Evolutionary conservation across 2,329 filamentous ascomycete genomes (phyloP).

Genomic region (Aspergillus neotritici): DNA sequence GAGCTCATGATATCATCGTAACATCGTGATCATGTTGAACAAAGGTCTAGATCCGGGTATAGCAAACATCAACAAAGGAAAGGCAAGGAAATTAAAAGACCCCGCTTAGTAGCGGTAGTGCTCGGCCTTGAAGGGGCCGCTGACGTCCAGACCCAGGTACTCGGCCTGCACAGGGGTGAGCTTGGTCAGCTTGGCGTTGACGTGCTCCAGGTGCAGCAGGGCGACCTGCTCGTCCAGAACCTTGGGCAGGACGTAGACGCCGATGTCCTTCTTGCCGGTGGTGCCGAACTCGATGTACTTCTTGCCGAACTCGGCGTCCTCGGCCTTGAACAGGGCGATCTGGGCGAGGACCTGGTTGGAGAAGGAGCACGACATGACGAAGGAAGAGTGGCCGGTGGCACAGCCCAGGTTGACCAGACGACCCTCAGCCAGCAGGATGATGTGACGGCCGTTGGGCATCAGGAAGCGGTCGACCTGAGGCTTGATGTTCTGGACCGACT

Average conservation of each 20-base stretch:
- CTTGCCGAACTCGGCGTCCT: slow-evolving; percentile 77
- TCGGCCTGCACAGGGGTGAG: slow-evolving; percentile 84
- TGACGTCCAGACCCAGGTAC: slow-evolving; percentile 78
- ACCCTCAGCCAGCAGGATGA: slow-evolving; percentile 97
- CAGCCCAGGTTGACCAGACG: slow-evolving; percentile 99
- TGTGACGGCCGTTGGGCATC: slow-evolving; percentile 88
- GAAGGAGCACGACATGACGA: slow-evolving; percentile 99
- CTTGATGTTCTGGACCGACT: slow-evolving; percentile 97
- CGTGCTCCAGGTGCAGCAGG: slow-evolving; percentile 83
- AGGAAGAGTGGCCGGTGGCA: slow-evolving; percentile 97
- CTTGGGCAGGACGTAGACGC: slow-evolving; percentile 97
- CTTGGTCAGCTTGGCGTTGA: slow-evolving; percentile 88
- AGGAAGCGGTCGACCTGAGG: slow-evolving; percentile 98
- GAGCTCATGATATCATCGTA: slow-evolving; percentile 48
- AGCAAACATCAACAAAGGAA: slow-evolving; percentile 25
- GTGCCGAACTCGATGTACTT: slow-evolving; percentile 97
- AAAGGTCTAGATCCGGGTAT: slow-evolving; percentile 39
- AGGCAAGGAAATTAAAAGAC: slow-evolving; percentile 12
- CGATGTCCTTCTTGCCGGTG: slow-evolving; percentile 79
- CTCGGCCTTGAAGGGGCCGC: slow-evolving; percentile 95
- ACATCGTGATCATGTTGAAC: slow-evolving; percentile 56
- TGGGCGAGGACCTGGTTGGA: slow-evolving; percentile 99
- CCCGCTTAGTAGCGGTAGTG: slow-evolving; percentile 66
- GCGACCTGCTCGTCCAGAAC: slow-evolving; percentile 98
- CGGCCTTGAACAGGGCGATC: slow-evolving; percentile 95